Evolutionary conservation across 208 protist genomes (phyloP).

Genomic region (Angomonas deanei): DNA sequence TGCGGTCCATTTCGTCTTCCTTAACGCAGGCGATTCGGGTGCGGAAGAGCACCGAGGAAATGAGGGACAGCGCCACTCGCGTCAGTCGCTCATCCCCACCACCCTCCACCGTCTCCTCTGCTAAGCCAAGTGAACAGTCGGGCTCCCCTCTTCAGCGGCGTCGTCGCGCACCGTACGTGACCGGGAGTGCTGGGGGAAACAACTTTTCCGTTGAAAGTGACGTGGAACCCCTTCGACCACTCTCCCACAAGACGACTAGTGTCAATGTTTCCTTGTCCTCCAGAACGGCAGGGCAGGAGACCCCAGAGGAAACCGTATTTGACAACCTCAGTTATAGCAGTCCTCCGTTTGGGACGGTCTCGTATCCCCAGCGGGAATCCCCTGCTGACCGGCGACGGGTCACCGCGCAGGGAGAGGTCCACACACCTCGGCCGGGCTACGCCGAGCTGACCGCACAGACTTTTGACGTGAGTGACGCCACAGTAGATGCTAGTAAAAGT

Average conservation of each 20-base stretch:
- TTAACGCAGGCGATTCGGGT: neutral
- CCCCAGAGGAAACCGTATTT: neutral
- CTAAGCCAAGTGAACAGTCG: neutral
- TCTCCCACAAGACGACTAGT: neutral
- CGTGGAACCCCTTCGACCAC: neutral
- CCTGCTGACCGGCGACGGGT: neutral
- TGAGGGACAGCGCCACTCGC: neutral
- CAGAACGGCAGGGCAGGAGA: no score
- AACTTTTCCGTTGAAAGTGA: neutral
- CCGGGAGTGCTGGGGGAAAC: neutral
- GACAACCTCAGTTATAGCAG: neutral
- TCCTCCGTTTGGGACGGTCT: conserved; percentile 3
- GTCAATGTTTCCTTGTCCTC: neutral
- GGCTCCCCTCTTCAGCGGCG: neutral
- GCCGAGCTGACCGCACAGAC: neutral
- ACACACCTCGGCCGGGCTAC: neutral
- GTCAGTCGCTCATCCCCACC: no score
- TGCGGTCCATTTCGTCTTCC: neutral
- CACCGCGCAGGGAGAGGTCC: neutral
- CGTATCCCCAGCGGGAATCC: neutral
- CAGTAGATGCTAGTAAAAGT: neutral
- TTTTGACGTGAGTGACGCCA: neutral
- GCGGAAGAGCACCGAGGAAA: neutral
- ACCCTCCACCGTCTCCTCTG: neutral
- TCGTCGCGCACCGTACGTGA: neutral